phyloP scores from a whole-genome alignment of 768 basidiomycete species.

The Russula sp. region DNA sequence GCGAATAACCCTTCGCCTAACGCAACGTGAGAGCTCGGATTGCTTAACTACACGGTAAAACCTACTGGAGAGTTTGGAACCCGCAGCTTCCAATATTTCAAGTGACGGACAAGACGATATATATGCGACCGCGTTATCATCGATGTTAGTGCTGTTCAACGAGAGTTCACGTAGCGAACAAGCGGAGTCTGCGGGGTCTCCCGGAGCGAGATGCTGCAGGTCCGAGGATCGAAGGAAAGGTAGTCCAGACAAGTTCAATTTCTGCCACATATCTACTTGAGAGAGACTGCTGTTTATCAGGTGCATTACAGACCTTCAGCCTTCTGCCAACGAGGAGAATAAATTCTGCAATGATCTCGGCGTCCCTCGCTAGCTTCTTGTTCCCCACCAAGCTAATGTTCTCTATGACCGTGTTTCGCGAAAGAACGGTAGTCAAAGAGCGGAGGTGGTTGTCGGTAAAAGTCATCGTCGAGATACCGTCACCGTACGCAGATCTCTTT shows the following conservation, averaged over 20 bases:
- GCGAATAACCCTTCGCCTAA: slow-evolving; percentile 49
- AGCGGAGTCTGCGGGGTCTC: slow-evolving; percentile 28
- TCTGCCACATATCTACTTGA: slow-evolving; percentile 33
- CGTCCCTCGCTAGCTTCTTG: slow-evolving; percentile 43
- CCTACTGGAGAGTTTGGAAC: slow-evolving; percentile 58
- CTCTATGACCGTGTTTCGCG: slow-evolving; percentile 37
- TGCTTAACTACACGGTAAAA: not conserved
- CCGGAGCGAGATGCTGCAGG: slow-evolving; percentile 44
- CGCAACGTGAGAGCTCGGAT: not conserved
- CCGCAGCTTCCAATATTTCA: slow-evolving; percentile 44
- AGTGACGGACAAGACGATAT: slow-evolving; percentile 49
- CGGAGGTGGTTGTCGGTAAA: slow-evolving; percentile 47
- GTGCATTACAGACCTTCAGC: slow-evolving; percentile 18
- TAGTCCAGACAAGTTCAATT: slow-evolving; percentile 54
- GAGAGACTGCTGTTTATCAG: not conserved
- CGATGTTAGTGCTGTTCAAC: slow-evolving; percentile 56
- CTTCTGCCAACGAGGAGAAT: slow-evolving; percentile 48
- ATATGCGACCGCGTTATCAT: slow-evolving; percentile 49
- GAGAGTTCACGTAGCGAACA: slow-evolving; percentile 44
- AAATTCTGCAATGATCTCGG: slow-evolving; percentile 40
- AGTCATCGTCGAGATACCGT: slow-evolving; percentile 45
- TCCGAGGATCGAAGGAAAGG: slow-evolving; percentile 45
- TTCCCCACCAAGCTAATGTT: slow-evolving; percentile 60
- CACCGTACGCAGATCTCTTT: slow-evolving; percentile 32
- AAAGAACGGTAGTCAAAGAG: slow-evolving; percentile 39